Base-by-base conservation (phyloP, 2,329 filamentous ascomycete species). In the Xylaria sp. region DNA sequence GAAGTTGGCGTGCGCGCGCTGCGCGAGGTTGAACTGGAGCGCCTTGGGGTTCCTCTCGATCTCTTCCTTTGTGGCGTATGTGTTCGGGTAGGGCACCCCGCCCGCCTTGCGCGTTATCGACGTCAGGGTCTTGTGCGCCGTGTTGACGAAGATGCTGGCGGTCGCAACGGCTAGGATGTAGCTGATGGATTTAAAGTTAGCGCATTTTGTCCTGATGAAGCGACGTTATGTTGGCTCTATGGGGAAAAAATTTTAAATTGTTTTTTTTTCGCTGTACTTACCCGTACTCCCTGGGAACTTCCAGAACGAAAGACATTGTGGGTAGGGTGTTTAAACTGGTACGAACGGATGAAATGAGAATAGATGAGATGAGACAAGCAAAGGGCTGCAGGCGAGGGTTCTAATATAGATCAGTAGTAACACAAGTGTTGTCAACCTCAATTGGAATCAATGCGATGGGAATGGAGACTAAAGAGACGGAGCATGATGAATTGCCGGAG, bases 121-220 rank as follows among this genome's bases (percentile, higher is more conserved):
- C 11, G 84, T 85, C 57, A 84, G 77, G 38, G 79, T 0, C 47
- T 70, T 65, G 75, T 90, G 87, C 64, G 83, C 76, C 15, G 74
- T 73, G 78, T 86, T 87, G 74, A 89, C 72, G 73, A 89, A 79
- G 76, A 87, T 81, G 69, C 83, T 84, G 15, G 83, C 80, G 19
- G 83, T 78, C 59, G 86, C 86, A 47, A 80, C 83, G 55, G 82
- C 79, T 57, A 90, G 80, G 71, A 89, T 86, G 73, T 87, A 87
- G 78, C 88, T 89, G 66, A 37, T 35, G 25, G 25, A 28, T 11
- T 19, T 31, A 9, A 2, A 12, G 19, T 51, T 23, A 37, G 47
- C 47, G 12, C 21, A 15, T 21, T 25, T 17, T 6, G 35, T 37
- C 8, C 17, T 33, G 28, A 19, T 21, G n/a, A 33, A 31, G 4